Evolutionary conservation across 768 basidiomycete species (phyloP).

Genomic region (Clitopilus hobsonii): DNA sequence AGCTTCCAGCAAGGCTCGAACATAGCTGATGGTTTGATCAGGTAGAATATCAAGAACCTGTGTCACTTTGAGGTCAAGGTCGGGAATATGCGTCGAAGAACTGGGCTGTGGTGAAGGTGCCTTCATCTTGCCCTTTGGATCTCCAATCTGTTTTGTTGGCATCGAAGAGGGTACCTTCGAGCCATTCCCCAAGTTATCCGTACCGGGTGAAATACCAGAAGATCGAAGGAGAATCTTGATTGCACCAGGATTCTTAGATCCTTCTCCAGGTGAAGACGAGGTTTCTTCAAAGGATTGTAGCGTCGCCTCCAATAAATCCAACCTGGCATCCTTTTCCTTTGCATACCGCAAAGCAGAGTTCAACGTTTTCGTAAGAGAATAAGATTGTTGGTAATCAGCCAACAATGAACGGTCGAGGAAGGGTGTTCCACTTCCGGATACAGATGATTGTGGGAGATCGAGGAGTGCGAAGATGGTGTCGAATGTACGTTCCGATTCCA

Average conservation of each 20-base stretch:
- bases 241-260: constrained; percentile 42
- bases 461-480: constrained; percentile 57
- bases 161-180: constrained; percentile 8
- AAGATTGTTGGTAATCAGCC: constrained; percentile 66
- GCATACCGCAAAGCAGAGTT: constrained; percentile 36
- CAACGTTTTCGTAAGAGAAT: constrained; percentile 52
- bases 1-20: constrained; percentile 52
- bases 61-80: constrained; percentile 52
- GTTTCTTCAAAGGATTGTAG: constrained; percentile 39
- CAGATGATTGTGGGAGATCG: constrained; percentile 35
- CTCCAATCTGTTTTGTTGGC: not conserved
- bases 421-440: constrained; percentile 29
- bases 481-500: constrained; percentile 49
- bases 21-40: constrained; percentile 48
- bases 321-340: constrained; percentile 50
- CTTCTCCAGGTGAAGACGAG: constrained; percentile 4
- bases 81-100: constrained; percentile 24
- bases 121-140: constrained; percentile 41
- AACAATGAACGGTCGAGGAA: constrained; percentile 68
- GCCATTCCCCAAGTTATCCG: constrained; percentile 31
- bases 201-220: constrained; percentile 40
- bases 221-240: constrained; percentile 63
- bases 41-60: constrained; percentile 80
- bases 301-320: constrained; percentile 51
- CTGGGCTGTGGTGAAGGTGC: constrained; percentile 8